Conservation (phyloP, 768 basidiomycete species). For the Mycena kentingensis region DNA sequence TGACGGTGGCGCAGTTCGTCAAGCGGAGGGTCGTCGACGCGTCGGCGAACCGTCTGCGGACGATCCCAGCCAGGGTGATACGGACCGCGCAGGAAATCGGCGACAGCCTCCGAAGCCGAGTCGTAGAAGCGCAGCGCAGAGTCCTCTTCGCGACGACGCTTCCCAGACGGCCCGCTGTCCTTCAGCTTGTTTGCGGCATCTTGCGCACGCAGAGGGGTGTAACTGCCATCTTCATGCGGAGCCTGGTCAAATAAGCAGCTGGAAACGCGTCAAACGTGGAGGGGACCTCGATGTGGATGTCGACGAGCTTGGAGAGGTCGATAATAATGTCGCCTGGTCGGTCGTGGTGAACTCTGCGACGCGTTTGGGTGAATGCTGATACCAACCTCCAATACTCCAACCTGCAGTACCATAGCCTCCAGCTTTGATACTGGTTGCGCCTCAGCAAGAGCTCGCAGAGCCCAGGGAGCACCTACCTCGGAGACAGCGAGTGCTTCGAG, state of each 20-base stretch:
- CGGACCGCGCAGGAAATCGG: slow-evolving; percentile 49
- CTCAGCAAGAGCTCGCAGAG: background rate
- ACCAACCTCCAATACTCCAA: slow-evolving; percentile 83
- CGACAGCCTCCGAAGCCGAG: slow-evolving; percentile 56
- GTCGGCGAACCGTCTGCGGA: slow-evolving; percentile 38
- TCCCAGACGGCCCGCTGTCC: slow-evolving; percentile 32
- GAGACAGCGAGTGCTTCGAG: slow-evolving; percentile 62
- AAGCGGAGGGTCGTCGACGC: slow-evolving; percentile 30
- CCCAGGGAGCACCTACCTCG: slow-evolving; percentile 25
- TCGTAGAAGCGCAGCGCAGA: slow-evolving; percentile 52
- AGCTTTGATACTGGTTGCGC: slow-evolving; percentile 67
- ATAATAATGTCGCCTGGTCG: slow-evolving; percentile 68
- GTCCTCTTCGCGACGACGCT: slow-evolving; percentile 63
- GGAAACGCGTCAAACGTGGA: background rate
- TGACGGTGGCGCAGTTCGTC: slow-evolving; percentile 2
- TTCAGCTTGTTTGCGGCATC: slow-evolving; percentile 37
- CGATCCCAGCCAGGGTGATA: slow-evolving; percentile 25
- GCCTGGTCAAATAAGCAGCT: slow-evolving; percentile 15
- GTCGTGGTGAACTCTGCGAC: no score
- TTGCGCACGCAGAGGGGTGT: slow-evolving; percentile 62
- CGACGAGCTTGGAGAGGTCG: slow-evolving; percentile 71
- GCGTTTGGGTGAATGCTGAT: slow-evolving; percentile 67
- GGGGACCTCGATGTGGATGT: slow-evolving; percentile 60
- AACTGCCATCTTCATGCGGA: slow-evolving; percentile 54
- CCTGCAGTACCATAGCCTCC: slow-evolving; percentile 92